These are phyloP conservation scores for Melaleuca quinquenervia DNA, from an alignment of 345 rosid species.

Conservation along the genomic window DNA sequence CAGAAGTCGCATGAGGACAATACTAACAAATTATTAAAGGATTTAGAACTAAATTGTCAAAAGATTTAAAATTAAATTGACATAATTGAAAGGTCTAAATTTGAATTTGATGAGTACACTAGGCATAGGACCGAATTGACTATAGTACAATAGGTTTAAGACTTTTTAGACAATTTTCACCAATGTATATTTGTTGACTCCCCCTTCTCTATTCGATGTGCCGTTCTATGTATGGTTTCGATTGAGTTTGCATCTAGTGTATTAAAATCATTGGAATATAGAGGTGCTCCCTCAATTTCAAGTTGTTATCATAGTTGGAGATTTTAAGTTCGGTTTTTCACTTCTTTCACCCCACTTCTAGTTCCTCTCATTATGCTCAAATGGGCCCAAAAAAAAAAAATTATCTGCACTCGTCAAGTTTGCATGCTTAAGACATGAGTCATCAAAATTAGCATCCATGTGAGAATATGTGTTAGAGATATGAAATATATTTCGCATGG, in stretches of 20 bases:
- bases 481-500: background rate
- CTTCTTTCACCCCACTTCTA: background rate
- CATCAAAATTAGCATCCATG: background rate
- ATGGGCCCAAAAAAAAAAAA: too few species aligned
- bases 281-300: background rate
- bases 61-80: too few species aligned
- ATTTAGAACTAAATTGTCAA: too few species aligned
- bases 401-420: background rate
- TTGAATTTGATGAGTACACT: too few species aligned
- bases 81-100: too few species aligned
- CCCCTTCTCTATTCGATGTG: background rate
- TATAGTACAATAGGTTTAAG: too few species aligned
- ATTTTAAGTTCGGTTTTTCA: background rate
- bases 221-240: background rate
- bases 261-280: background rate
- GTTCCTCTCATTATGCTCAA: background rate
- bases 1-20: too few species aligned
- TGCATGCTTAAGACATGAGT: background rate
- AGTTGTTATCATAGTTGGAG: background rate
- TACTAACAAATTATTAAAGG: too few species aligned
- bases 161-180: too few species aligned
- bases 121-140: too few species aligned
- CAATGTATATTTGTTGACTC: background rate
- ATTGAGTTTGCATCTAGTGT: background rate
- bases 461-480: background rate